Evolutionary conservation across 2,329 filamentous ascomycete species (phyloP).

Genomic region (Fragosphaeria purpurea): DNA sequence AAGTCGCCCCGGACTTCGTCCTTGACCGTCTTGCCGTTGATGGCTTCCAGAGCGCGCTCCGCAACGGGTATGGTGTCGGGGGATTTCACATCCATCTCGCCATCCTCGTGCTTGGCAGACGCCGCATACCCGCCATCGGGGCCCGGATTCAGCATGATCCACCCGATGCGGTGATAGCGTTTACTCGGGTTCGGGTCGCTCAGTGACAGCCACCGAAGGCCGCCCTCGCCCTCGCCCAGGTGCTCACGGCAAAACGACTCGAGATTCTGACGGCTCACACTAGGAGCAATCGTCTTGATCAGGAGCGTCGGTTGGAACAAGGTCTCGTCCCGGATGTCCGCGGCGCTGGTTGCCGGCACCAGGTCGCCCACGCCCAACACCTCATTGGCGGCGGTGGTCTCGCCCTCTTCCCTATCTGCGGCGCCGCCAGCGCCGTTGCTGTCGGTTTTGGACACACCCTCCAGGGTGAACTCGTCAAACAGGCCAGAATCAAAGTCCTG

Average conservation of each 20-base stretch:
- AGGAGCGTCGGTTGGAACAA: constrained; percentile 83
- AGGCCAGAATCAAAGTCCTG: constrained; percentile 72
- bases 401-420: constrained; percentile 90
- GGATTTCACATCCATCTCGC: constrained; percentile 46
- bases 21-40: constrained; percentile 95
- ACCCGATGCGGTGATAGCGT: constrained; percentile 93
- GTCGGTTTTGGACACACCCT: constrained; percentile 88
- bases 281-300: constrained; percentile 96
- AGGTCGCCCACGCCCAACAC: constrained; percentile 87
- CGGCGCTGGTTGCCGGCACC: constrained; percentile 70
- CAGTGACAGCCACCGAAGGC: constrained; percentile 90
- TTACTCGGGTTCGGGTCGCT: constrained; percentile 96
- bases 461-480: constrained; percentile 90
- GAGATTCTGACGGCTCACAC: constrained; percentile 85
- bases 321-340: constrained; percentile 82
- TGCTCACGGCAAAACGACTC: constrained; percentile 93
- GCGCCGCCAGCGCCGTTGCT: constrained; percentile 77
- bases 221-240: constrained; percentile 79
- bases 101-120: constrained; percentile 45
- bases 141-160: constrained; percentile 88
- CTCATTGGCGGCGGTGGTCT: constrained; percentile 83
- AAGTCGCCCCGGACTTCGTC: constrained; percentile 92
- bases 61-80: constrained; percentile 50
- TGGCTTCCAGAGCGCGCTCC: constrained; percentile 81
- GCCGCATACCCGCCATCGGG: constrained; percentile 41